Evolutionary conservation across 371 early-diverging fungal genomes (phyloP).

Genomic region (Blakeslea trispora): DNA sequence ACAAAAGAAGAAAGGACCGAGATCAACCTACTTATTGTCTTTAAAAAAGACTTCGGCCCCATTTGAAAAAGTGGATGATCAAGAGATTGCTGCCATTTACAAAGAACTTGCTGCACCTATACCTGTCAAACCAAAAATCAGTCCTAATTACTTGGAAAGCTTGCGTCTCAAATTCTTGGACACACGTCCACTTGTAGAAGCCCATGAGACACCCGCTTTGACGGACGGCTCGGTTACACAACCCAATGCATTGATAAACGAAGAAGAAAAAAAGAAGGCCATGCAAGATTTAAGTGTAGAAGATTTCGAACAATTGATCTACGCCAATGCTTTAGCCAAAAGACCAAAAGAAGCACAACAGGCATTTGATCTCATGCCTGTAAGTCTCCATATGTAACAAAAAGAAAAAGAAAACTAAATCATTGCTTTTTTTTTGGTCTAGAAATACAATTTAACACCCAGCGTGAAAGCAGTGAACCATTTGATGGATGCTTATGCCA

Average conservation of each 20-base stretch:
- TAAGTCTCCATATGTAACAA: not conserved
- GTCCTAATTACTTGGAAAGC: slow-evolving; percentile 47
- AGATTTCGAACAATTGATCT: slow-evolving; percentile 58
- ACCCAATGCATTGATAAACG: not conserved
- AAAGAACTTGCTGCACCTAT: slow-evolving; percentile 33
- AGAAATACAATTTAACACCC: slow-evolving; percentile 62
- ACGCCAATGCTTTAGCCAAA: slow-evolving; percentile 71
- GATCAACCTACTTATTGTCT: not conserved
- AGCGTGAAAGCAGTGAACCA: slow-evolving; percentile 69
- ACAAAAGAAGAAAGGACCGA: not conserved
- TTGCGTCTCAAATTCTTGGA: slow-evolving; percentile 48
- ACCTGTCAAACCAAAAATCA: slow-evolving; percentile 41
- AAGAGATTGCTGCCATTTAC: slow-evolving; percentile 35
- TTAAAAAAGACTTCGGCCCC: slow-evolving; percentile 11
- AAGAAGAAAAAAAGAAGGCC: not conserved
- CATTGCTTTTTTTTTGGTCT: slow-evolving; percentile 1
- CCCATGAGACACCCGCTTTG: not conserved
- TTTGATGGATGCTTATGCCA: slow-evolving; percentile 82
- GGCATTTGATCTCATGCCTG: slow-evolving; percentile 67
- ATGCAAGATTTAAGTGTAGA: slow-evolving; percentile 4
- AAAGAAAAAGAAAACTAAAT: not conserved
- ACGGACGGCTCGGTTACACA: not conserved
- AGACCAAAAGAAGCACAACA: slow-evolving; percentile 70
- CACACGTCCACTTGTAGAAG: slow-evolving; percentile 26
- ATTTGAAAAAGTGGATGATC: slow-evolving; percentile 23